Evolutionary conservation across 306 rosid genomes (phyloP), one percentile per base, ranked within the genome.

Genomic region (Casuarina glauca): DNA sequence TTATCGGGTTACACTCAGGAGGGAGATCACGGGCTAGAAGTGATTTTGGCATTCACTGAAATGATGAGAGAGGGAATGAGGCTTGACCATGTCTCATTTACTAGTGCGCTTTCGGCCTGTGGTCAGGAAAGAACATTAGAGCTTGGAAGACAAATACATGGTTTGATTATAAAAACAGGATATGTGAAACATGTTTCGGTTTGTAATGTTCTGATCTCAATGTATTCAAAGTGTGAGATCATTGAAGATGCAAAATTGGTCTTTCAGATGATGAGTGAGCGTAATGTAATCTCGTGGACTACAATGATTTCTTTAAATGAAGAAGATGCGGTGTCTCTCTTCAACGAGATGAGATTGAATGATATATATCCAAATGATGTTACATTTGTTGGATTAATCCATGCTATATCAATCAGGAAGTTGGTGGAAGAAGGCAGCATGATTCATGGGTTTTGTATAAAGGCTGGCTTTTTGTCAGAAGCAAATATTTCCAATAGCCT

Each of bases 241-340:
- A 62, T 50, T 46, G 82, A 79, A 80, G 97, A 91, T 82, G 90
- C 96, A 38, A 85, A 82, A 80, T 36, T 76, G 43, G 94, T 87
- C 48, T 91, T 94, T 82, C 74, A 54, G 70, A 32, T 11, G 80
- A 88, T 87, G 87, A 78, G 70, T 45, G 76, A 49, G 41, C 84
- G 91, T 43, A 94, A 93, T 80, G 98, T 94, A 43, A 87, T 91
- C 67, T 90, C 98, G 10, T 91, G 97, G 97, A 91, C 98, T 3
- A 91, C 93, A 13, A 82, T 90, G 89, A 86, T 94, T 84, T 94
- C 96, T 38, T 63, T 90, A 48, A 80, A 81, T 2, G 91, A 89
- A 89, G 92, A 87, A 44, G 82, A 87, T 74, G 96, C 87, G 44
- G 44, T 91, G 75, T 82, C 91, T 78, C 76, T 83, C 45, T 94